Evolutionary conservation across 2,329 filamentous ascomycete genomes (phyloP).

Genomic region (Trematosphaeria pertusa): DNA sequence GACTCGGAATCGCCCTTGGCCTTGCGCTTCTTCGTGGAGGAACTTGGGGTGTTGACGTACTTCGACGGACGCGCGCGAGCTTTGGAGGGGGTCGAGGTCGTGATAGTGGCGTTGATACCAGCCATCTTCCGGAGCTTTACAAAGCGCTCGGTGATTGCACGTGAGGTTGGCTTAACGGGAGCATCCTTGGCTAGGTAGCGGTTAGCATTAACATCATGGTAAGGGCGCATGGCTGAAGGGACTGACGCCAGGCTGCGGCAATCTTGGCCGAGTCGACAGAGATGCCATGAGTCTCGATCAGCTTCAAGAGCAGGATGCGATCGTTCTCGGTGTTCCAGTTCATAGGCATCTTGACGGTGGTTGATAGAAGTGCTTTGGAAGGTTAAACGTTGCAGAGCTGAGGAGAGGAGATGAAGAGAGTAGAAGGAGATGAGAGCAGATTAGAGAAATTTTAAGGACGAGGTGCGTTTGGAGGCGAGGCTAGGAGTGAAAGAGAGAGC

Average conservation of each 20-base stretch:
- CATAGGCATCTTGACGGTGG: constrained; percentile 15
- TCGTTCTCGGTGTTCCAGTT: constrained; percentile 28
- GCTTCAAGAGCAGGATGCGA: constrained; percentile 22
- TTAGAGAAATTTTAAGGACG: neutral
- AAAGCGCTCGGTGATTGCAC: constrained; percentile 26
- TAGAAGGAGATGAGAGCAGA: neutral
- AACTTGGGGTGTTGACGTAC: constrained; percentile 7
- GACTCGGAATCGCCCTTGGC: constrained; percentile 13
- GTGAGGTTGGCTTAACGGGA: constrained; percentile 13
- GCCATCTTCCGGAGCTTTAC: constrained; percentile 17
- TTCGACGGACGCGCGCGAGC: constrained; percentile 2
- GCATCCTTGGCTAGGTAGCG: constrained; percentile 13
- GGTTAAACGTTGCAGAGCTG: too few relatives aligned
- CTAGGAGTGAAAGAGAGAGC: neutral
- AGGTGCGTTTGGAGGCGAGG: neutral
- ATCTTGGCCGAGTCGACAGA: constrained; percentile 19
- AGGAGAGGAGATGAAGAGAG: neutral
- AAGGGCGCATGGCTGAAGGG: neutral
- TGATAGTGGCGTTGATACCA: constrained; percentile 3
- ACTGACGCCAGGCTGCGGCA: constrained; percentile 28
- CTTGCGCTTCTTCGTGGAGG: constrained; percentile 25
- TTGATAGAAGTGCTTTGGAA: neutral
- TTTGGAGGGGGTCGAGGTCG: constrained; percentile 1
- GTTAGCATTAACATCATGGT: neutral
- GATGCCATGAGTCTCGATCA: constrained; percentile 27